phyloP scores from a whole-genome alignment of 495 filamentous ascomycete species.

The Penicillium silybi region DNA sequence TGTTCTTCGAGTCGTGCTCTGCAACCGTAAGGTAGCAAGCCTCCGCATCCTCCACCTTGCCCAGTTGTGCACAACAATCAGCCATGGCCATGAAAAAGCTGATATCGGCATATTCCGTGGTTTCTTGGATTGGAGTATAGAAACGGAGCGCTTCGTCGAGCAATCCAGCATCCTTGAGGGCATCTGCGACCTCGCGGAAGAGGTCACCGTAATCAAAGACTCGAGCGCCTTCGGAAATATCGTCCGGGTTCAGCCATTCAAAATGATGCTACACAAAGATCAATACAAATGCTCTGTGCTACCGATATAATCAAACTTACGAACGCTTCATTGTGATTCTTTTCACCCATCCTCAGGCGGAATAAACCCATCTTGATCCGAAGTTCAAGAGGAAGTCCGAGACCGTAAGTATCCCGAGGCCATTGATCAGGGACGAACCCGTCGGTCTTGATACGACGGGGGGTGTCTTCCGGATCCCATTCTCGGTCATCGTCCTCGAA shows the following conservation, averaged over 20 bases:
- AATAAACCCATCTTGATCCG: constrained; percentile 83
- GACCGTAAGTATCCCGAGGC: constrained; percentile 61
- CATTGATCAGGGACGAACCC: constrained; percentile 54
- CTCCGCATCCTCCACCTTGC: constrained; percentile 62
- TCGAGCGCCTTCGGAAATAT: constrained; percentile 42
- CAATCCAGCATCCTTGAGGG: constrained; percentile 53
- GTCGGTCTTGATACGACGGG: constrained; percentile 55
- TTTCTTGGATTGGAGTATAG: constrained; percentile 62
- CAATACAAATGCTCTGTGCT: not conserved
- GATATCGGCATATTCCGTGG: constrained; percentile 55
- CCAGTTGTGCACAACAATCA: constrained; percentile 64
- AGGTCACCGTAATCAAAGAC: constrained; percentile 68
- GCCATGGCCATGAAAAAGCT: constrained; percentile 66
- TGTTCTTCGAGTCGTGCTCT: constrained; percentile 60
- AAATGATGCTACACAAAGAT: constrained; percentile 51
- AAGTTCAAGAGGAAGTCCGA: constrained; percentile 74
- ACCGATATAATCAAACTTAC: constrained; percentile 41
- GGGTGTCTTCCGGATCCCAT: constrained; percentile 74
- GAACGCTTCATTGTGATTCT: constrained; percentile 68
- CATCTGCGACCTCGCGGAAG: constrained; percentile 67
- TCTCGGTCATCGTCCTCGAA: constrained; percentile 78
- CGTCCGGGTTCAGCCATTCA: constrained; percentile 59
- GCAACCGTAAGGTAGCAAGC: constrained; percentile 69
- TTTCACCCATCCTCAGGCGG: constrained; percentile 59
- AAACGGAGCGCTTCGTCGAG: constrained; percentile 67